phyloP scores from a whole-genome alignment of 352 stramenopile species.

The Peronosclerospora sorghi region DNA sequence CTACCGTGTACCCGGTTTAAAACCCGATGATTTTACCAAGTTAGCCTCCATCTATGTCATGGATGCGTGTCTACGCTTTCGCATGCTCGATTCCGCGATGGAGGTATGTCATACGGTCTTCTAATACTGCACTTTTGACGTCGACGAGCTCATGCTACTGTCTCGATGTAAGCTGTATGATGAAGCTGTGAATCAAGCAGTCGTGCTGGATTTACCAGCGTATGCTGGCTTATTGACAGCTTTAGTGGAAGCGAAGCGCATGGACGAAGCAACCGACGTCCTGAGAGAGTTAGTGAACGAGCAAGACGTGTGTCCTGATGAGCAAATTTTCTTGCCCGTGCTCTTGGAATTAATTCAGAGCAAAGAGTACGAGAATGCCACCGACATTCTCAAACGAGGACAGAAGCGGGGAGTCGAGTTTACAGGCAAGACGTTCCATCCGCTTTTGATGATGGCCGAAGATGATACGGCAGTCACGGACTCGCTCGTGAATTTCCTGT shows the following conservation, averaged over 20 bases:
- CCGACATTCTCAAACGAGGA: conserved; percentile 33
- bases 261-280: conserved; percentile 44
- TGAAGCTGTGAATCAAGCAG: conserved; percentile 37
- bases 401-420: conserved; percentile 36
- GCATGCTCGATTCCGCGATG: conserved; percentile 42
- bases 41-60: conserved; percentile 61
- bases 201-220: conserved; percentile 45
- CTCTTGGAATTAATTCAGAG: conserved; percentile 30
- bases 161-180: conserved; percentile 33
- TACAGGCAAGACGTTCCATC: conserved; percentile 43
- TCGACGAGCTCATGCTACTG: conserved; percentile 1
- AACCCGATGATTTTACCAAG: conserved; percentile 45
- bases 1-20: conserved; percentile 26
- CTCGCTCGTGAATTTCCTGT: conserved; percentile 43
- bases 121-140: neutral
- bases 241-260: conserved; percentile 28
- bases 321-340: conserved; percentile 36
- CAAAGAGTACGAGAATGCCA: conserved; percentile 31
- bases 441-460: conserved; percentile 37
- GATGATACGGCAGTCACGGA: conserved; percentile 37
- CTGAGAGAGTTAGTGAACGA: conserved; percentile 31
- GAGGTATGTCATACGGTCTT: conserved; percentile 18
- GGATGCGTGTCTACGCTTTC: conserved; percentile 45
- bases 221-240: conserved; percentile 40
- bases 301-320: conserved; percentile 33